Base-by-base conservation (phyloP, 1,284 basidiomycete genomes). In the Ustilago tritici region DNA sequence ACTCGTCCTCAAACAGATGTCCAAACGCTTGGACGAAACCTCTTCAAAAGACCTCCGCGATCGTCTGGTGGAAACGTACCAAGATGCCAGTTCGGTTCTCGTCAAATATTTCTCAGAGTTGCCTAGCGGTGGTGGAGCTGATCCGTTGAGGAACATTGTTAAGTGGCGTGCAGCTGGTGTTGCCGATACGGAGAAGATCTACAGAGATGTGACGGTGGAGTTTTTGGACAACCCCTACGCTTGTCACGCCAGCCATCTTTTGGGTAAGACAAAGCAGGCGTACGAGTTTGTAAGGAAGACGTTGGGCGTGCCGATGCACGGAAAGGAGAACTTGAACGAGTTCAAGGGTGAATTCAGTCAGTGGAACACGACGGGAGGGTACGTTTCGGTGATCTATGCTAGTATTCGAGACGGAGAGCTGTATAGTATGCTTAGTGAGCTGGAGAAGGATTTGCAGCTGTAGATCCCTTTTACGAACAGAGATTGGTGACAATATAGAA, bases 231-330 rank as follows among this genome's bases (percentile, higher is more conserved):
- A 79, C 65, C 80, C 82, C 3, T 41, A 78, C 38, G 82, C 77
- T 1, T 82, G 81, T 60, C 82, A 81, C 61, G 82, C 82, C 11
- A 70, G 67, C 14, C 78, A 76, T 34, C 43, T 82, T 34, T 63
- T 84, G 32, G 81, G 80, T 19, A 76, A 70, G 65, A 82, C 82
- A 8, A 56, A 64, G 38, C 47, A 73, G 7, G 70, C 80, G 17
- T 84, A 84, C 73, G 76, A 81, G 71, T 84, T 75, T 65, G 79
- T 84, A 32, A 67, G 82, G 12, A 69, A 73, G 55, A 78, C 71
- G 2, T 69, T 84, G n/a, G 78, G 78, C 1, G 81, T 84, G 34
- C 81, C 81, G 5, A 82, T 84, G 81, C 79, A 81, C 32, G 82
- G 82, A 54, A 64, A 72, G 46, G 81, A 82, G 70, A 82, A 82